Evolutionary conservation across 2,329 filamentous ascomycete species (phyloP), one percentile per base, ranked within the genome.

Genomic region (Fusarium abutilonis): DNA sequence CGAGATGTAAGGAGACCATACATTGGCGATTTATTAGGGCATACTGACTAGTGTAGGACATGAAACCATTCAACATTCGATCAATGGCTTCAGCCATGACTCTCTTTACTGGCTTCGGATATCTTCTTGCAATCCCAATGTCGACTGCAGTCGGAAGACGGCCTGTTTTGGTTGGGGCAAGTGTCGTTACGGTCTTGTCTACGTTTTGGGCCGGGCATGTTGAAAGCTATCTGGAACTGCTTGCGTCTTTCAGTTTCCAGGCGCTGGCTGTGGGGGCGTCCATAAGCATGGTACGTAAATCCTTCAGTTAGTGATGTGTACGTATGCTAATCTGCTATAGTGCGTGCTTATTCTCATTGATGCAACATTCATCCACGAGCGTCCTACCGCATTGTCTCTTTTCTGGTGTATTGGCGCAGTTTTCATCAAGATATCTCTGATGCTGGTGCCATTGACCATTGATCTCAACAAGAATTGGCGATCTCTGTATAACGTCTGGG

Each of bases 361-460:
- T 10, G 55, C 44, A 1, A 66, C 63, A 1, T 66, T 66, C 10
- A 66, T 66, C 1, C 62, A 66, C 10, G 63, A 66, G n/a, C 59
- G 63, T 0, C 63, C 63, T 1, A 61, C 9, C 1, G 59, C 56
- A 2, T 26, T 66, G 5, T 66, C 63, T 2, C 1, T 66, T 1
- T 64, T 32, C 29, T 66, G 55, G 59, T 56, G 59, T 8, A 7
- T 23, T 0, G 63, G 60, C 3, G 44, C 62, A 3, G 43, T 4
- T 2, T 14, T 56, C 10, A 54, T 66, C 32, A 66, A 53, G 23
- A n/a, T 66, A 4, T 36, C 36, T 1, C 6, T 43, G 2, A 40
- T 66, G 1, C 9, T 64, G 1, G 4, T 66, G 1, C 59, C 63
- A 1, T 36, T 48, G 0, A 46, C 42, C 1, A 51, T 45, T 3